A percentile compares a stretch with the other conserved stretches of the same genome.
phyloP scores from a whole-genome alignment of 2,329 filamentous ascomycete species.

The Epichloe festucae region DNA sequence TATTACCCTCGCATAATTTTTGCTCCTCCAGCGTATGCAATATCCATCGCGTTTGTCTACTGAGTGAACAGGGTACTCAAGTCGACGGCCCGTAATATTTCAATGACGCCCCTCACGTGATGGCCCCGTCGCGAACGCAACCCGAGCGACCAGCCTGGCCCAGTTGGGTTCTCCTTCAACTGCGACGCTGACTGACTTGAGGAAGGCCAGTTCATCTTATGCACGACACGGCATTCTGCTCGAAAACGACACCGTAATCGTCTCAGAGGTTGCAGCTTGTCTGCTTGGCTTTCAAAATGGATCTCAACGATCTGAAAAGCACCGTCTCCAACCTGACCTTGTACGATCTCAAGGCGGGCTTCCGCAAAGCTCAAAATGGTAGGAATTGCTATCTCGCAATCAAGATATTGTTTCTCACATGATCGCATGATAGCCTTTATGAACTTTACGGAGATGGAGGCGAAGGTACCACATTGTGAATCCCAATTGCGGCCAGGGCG shows the following conservation, averaged over 20 bases:
- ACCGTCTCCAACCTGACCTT: conserved; percentile 84
- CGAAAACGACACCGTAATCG: neutral
- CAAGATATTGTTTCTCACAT: conserved; percentile 10
- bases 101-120: conserved; percentile 2
- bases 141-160: conserved; percentile 1
- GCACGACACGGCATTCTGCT: neutral
- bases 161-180: neutral
- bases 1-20: no score
- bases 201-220: neutral
- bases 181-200: neutral
- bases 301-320: conserved; percentile 73
- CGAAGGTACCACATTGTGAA: conserved; percentile 34
- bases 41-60: no score
- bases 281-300: conserved; percentile 44
- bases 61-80: neutral
- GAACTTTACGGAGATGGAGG: conserved; percentile 95
- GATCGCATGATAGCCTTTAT: conserved; percentile 59
- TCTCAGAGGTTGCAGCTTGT: neutral
- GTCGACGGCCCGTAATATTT: neutral
- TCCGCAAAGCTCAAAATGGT: conserved; percentile 97
- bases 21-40: no score
- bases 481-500: conserved; percentile 1
- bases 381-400: conserved; percentile 10
- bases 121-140: neutral
- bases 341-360: conserved; percentile 90